A percentile compares a stretch with the other conserved stretches of the same genome.
These are phyloP conservation scores for Metschnikowia reukaufii DNA, from an alignment of 805 yeast genomes.

Conservation along the genomic window DNA sequence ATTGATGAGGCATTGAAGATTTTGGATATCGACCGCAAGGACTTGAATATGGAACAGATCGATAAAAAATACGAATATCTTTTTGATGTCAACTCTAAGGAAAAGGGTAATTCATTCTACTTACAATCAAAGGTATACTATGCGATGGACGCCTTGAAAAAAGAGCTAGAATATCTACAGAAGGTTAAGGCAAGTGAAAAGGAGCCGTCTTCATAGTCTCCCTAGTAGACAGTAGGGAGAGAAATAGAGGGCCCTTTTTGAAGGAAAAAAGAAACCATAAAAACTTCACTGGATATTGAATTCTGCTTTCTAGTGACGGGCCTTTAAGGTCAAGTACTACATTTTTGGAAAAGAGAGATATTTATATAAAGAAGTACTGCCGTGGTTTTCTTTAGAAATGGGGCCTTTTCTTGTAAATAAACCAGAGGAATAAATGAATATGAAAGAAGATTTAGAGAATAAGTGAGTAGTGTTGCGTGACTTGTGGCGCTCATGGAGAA, in stretches of 20 bases:
- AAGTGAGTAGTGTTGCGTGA: too few relatives aligned
- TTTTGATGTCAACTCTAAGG: conserved; percentile 87
- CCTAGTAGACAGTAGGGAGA: background rate
- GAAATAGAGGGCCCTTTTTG: background rate
- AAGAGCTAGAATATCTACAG: conserved; percentile 65
- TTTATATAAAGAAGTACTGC: too few relatives aligned
- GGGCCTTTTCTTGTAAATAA: too few relatives aligned
- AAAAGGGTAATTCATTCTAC: conserved; percentile 94
- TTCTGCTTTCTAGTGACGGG: too few relatives aligned
- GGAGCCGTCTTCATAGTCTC: conserved; percentile 6
- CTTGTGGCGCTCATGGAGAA: too few relatives aligned
- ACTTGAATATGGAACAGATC: conserved; percentile 56
- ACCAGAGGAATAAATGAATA: too few relatives aligned
- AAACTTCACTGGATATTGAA: too few relatives aligned
- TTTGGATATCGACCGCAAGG: conserved; percentile 67
- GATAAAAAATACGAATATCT: conserved; percentile 75
- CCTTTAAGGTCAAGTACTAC: too few relatives aligned
- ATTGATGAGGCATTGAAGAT: conserved; percentile 91
- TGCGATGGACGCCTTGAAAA: conserved; percentile 87
- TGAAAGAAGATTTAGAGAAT: too few relatives aligned
- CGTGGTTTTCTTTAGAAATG: too few relatives aligned
- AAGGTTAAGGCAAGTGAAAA: conserved; percentile 37
- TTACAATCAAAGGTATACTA: conserved; percentile 89
- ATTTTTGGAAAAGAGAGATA: too few relatives aligned
- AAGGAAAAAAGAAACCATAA: background rate